Conservation (phyloP, 768 basidiomycete species). For the Russula sp. region DNA sequence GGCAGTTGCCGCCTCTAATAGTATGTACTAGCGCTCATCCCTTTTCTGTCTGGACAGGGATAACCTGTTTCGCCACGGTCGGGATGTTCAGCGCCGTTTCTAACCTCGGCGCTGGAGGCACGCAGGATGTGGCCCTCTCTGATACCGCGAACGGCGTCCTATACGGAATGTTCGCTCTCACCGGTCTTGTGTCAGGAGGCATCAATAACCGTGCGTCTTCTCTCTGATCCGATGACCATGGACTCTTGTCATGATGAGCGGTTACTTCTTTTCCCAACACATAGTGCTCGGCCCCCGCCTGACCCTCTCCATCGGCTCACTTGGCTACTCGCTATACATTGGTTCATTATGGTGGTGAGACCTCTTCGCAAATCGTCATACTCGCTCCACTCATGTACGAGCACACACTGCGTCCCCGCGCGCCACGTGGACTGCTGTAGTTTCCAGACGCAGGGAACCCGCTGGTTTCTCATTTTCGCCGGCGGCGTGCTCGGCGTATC, state of each 20-base stretch:
- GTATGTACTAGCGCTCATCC: not conserved
- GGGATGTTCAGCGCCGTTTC: conserved; percentile 44
- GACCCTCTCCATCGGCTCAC: conserved; percentile 50
- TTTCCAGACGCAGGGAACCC: conserved; percentile 41
- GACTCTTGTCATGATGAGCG: not conserved
- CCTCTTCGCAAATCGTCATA: no score
- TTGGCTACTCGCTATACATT: conserved; percentile 52
- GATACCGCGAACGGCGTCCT: conserved; percentile 44
- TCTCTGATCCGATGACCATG: conserved; percentile 12
- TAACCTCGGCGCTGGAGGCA: conserved; percentile 43
- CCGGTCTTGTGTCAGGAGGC: conserved; percentile 42
- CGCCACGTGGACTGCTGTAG: conserved; percentile 21
- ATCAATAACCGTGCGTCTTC: conserved; percentile 37
- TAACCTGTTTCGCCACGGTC: conserved; percentile 38
- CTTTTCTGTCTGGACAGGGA: conserved; percentile 13
- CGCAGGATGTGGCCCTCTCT: conserved; percentile 41
- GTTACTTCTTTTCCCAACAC: not conserved
- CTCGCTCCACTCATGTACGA: not conserved
- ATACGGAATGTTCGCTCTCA: conserved; percentile 45
- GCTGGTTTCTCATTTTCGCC: conserved; percentile 48
- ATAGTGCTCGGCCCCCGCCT: conserved; percentile 48
- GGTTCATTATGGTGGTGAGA: conserved; percentile 46
- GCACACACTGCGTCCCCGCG: not conserved
- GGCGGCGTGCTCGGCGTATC: conserved; percentile 51
- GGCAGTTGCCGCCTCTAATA: not conserved